These are phyloP conservation scores for Tuber aestivum DNA, from an alignment of 495 filamentous ascomycete species.

Conservation along the genomic window DNA sequence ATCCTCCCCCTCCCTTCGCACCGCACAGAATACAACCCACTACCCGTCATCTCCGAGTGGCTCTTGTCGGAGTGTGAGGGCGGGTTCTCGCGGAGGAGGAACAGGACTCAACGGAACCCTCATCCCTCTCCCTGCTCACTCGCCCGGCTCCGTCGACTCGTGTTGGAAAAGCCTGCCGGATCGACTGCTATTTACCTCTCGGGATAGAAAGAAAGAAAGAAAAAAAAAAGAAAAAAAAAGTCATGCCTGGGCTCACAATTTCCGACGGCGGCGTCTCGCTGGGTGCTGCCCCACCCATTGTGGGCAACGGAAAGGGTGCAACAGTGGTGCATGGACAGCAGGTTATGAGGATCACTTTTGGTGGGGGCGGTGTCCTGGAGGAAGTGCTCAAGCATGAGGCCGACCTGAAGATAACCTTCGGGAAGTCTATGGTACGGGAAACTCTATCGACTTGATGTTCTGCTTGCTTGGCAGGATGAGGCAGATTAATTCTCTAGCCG, in stretches of 20 bases:
- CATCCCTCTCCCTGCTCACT: background rate
- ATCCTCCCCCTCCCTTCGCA: background rate
- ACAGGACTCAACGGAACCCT: conserved; percentile 9
- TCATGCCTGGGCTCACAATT: conserved; percentile 35
- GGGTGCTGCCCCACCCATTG: conserved; percentile 22
- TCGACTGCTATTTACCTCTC: background rate
- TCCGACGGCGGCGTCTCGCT: conserved; percentile 27
- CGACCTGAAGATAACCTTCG: conserved; percentile 47
- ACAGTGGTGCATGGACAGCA: conserved; percentile 43
- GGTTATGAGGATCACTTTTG: conserved; percentile 55
- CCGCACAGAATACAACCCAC: background rate
- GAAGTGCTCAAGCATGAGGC: conserved; percentile 50
- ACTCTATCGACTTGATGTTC: conserved; percentile 38
- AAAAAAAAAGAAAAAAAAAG: background rate
- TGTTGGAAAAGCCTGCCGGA: background rate
- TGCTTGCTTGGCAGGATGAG: conserved; percentile 28
- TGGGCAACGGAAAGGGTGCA: conserved; percentile 19
- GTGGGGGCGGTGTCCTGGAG: conserved; percentile 51
- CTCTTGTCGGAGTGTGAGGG: conserved; percentile 12
- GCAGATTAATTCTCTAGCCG: conserved; percentile 2
- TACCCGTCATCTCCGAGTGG: background rate
- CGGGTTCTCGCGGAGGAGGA: conserved; percentile 30
- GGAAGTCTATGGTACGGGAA: conserved; percentile 46
- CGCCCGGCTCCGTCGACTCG: conserved; percentile 1
- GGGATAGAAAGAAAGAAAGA: background rate